These are phyloP conservation scores for Carex pumila DNA, from an alignment of 176 grass and related monocot species.

Conservation along the genomic window DNA sequence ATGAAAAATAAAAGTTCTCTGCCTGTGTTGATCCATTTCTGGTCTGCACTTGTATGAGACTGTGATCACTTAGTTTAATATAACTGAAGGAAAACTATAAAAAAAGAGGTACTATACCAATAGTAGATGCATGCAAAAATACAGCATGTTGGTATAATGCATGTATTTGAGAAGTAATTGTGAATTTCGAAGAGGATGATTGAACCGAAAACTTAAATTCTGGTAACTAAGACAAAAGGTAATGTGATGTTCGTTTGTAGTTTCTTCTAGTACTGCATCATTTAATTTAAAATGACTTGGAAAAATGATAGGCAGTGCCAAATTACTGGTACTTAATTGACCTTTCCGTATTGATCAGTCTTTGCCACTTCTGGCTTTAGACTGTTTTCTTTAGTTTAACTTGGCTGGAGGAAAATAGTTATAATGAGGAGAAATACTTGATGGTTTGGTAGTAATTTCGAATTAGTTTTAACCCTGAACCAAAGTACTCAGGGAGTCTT, in stretches of 20 bases:
- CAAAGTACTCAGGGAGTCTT: not conserved
- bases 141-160: not conserved
- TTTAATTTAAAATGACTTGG: not conserved
- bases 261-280: not conserved
- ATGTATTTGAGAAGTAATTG: not conserved
- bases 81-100: not conserved
- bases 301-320: not conserved
- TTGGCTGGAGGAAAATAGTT: not conserved
- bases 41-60: not conserved
- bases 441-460: not conserved
- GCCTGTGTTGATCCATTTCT: not conserved
- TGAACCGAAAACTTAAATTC: not conserved
- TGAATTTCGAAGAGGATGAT: not conserved
- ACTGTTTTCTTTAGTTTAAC: not conserved
- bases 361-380: not conserved
- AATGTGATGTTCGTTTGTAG: not conserved
- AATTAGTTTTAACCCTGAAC: not conserved
- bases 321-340: not conserved
- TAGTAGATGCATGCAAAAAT: not conserved
- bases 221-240: not conserved
- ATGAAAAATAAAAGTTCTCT: not conserved
- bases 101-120: not conserved
- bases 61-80: not conserved
- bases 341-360: not conserved
- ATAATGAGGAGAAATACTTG: not conserved